Evolutionary conservation across 140 eudicot species (phyloP).

Genomic region (Stevia rebaudiana): DNA sequence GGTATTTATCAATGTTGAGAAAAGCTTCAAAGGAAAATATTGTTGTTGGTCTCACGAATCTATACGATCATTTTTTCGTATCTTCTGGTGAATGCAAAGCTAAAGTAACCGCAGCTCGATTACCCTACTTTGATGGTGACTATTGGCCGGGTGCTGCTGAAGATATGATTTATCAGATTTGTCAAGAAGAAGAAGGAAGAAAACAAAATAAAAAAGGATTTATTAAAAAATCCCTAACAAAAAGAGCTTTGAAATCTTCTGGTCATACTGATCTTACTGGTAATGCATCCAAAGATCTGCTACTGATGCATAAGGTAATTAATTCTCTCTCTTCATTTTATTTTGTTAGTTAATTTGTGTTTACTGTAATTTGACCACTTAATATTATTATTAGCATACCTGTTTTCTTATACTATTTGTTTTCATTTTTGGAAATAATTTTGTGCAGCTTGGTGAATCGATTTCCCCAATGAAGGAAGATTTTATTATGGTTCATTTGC

Average conservation of each 20-base stretch:
- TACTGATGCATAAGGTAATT: constrained; percentile 81
- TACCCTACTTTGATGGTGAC: constrained; percentile 96
- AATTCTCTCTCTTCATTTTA: constrained; percentile 11
- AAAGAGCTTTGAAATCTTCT: constrained; percentile 73
- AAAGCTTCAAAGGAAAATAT: constrained; percentile 78
- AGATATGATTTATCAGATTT: constrained; percentile 73
- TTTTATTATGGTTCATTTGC: constrained; percentile 97
- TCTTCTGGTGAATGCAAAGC: constrained; percentile 88
- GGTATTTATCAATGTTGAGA: constrained; percentile 85
- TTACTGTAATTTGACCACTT: neutral
- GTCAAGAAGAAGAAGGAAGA: constrained; percentile 83
- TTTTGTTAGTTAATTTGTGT: neutral
- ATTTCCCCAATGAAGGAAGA: constrained; percentile 93
- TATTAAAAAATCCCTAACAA: constrained; percentile 58
- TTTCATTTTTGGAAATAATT: neutral
- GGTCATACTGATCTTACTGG: constrained; percentile 88
- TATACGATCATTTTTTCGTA: constrained; percentile 75
- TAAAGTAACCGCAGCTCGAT: constrained; percentile 86
- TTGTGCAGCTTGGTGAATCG: constrained; percentile 80
- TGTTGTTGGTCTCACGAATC: constrained; percentile 76
- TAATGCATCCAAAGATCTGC: constrained; percentile 81
- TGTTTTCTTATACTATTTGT: neutral
- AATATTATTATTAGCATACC: neutral
- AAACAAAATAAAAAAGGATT: constrained; percentile 68
- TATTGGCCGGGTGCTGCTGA: constrained; percentile 99